phyloP scores from a whole-genome alignment of 257 asterid genomes.

The Voacanga thouarsii region DNA sequence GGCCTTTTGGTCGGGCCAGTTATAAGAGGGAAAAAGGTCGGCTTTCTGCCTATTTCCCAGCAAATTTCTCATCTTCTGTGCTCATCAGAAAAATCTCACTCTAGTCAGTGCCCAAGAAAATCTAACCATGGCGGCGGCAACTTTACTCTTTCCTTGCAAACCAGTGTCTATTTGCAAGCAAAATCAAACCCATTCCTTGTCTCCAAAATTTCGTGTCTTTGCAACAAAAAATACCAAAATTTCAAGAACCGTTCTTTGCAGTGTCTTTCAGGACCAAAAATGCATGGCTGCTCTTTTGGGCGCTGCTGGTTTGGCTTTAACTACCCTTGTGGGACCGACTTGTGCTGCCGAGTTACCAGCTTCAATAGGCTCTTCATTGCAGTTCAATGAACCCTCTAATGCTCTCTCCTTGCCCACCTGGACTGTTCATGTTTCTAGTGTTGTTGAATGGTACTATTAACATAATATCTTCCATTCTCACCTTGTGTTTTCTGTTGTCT shows the following conservation, averaged over 20 bases:
- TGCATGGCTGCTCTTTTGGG: slow-evolving; percentile 38
- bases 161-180: slow-evolving; percentile 25
- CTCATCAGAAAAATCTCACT: too few species aligned
- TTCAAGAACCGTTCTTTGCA: slow-evolving; percentile 16
- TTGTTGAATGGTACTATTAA: slow-evolving; percentile 73
- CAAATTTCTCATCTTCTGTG: too few species aligned
- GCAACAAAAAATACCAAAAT: slow-evolving; percentile 24
- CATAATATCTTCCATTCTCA: neutral
- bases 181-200: slow-evolving; percentile 17
- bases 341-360: slow-evolving; percentile 47
- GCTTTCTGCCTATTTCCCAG: too few species aligned
- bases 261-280: slow-evolving; percentile 26
- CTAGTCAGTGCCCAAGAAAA: neutral
- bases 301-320: slow-evolving; percentile 58
- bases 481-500: neutral
- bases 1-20: too few species aligned
- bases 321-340: slow-evolving; percentile 44
- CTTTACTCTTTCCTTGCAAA: slow-evolving; percentile 27
- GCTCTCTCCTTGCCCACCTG: slow-evolving; percentile 96
- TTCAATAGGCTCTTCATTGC: slow-evolving; percentile 30
- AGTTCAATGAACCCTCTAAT: slow-evolving; percentile 70
- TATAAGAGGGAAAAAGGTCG: too few species aligned
- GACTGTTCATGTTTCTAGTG: slow-evolving; percentile 94
- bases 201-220: slow-evolving; percentile 20
- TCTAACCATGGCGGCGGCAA: slow-evolving; percentile 31